Evolutionary conservation across 352 stramenopile species (phyloP), one percentile per base, ranked within the genome.

Genomic region (Achlya hypogyna): DNA sequence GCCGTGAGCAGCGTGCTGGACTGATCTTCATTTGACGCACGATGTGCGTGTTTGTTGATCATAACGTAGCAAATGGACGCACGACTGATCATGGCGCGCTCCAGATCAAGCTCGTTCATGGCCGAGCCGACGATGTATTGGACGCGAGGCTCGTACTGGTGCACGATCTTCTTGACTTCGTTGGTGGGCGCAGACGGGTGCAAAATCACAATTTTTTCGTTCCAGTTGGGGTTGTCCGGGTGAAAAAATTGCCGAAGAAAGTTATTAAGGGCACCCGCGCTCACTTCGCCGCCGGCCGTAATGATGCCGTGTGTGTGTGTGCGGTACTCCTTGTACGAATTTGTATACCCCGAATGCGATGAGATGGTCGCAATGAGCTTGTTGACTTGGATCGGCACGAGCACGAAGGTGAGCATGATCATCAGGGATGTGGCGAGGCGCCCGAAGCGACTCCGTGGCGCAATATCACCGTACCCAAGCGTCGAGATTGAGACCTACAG

Each of bases 201-300:
- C 16, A 95, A 29, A 20, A 95, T 89, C 18, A 95, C 84, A 9
- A 90, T 75, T 12, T 86, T 82, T 51, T 90, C 84, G 62, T 90
- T 91, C 78, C 83, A 91, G 56, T 93, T 91, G 34, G 91, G 64
- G 53, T 95, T 92, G 64, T 81, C 87, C 0, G 84, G 69, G 63
- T 95, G 86, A 62, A 95, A 95, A 67, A 94, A 93, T 69, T 95
- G 82, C 0, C 66, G 63, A 22, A 93, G 82, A 65, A 95, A 95
- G 18, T 86, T 68, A 1, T 77, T 71, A 8, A 93, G 74, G 47
- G 78, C 76, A 25, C 89, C 79, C 1, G 74, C 78, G 31, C 87
- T 76, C 20, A 95, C 79, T 51, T 94, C 79, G 1, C 86, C 60
- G 8, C 60, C 60, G 1, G 60, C 86, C 0, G 81, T 88, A 28